Evolutionary conservation across 2,329 filamentous ascomycete genomes (phyloP).

Genomic region (Botrytis paeoniae): DNA sequence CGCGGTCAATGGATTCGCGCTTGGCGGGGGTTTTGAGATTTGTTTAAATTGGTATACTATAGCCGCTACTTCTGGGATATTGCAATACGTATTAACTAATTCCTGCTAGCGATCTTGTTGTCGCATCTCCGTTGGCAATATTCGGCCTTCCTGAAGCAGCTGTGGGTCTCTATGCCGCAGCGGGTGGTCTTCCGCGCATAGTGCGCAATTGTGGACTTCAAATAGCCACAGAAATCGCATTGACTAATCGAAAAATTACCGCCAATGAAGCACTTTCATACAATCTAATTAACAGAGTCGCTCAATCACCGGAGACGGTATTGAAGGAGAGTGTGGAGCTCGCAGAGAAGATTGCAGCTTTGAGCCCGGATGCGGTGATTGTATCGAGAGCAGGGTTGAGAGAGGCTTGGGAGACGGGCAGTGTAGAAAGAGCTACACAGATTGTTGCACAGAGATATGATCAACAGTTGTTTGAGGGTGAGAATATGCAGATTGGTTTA

Average conservation of each 20-base stretch:
- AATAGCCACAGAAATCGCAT: slow-evolving; percentile 67
- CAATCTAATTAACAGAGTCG: slow-evolving; percentile 66
- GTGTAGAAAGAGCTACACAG: slow-evolving; percentile 57
- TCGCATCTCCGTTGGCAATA: slow-evolving; percentile 57
- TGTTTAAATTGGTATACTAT: slow-evolving; percentile 47
- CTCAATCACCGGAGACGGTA: slow-evolving; percentile 44
- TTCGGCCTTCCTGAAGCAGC: slow-evolving; percentile 72
- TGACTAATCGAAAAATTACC: slow-evolving; percentile 59
- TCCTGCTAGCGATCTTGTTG: slow-evolving; percentile 59
- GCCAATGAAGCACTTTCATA: slow-evolving; percentile 60
- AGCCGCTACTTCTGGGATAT: background rate
- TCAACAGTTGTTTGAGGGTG: slow-evolving; percentile 54
- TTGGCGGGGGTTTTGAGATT: slow-evolving; percentile 77
- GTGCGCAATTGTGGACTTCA: slow-evolving; percentile 62
- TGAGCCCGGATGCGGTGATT: slow-evolving; percentile 72
- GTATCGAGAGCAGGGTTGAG: slow-evolving; percentile 68
- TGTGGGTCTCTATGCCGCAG: slow-evolving; percentile 67
- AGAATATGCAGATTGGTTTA: slow-evolving; percentile 73
- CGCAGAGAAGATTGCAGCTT: slow-evolving; percentile 58
- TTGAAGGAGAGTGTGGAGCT: slow-evolving; percentile 57
- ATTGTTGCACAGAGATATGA: slow-evolving; percentile 56
- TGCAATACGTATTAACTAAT: background rate
- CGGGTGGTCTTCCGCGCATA: slow-evolving; percentile 67
- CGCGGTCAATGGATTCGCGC: slow-evolving; percentile 73
- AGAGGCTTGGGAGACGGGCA: slow-evolving; percentile 65